Evolutionary conservation across 2,329 filamentous ascomycete species (phyloP), one percentile per base, ranked within the genome.

Genomic region (Fusarium tupiense): DNA sequence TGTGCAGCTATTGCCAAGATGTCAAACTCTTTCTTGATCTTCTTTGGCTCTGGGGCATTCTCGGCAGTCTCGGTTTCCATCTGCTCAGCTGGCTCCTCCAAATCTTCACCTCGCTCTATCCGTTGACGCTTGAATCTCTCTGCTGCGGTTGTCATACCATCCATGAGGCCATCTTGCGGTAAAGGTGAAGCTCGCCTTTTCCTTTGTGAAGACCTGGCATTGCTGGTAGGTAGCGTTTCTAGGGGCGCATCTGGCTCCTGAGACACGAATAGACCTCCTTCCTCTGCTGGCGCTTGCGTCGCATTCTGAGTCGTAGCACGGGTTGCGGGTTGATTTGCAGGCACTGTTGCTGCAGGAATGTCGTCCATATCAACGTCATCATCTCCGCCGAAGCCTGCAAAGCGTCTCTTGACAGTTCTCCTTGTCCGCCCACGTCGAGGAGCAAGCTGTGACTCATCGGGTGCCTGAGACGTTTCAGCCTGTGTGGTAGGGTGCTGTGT

Each of bases 81-180:
- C 47, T 81, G 79, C 8, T 79, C 77, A 10, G 73, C 60, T 2
- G 80, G 77, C 7, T 80, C 73, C 43, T 78, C 76, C 6, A 87
- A 85, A 38, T 87, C 84, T 72, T 87, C 83, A 50, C 88, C 87
- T 58, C 87, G 87, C 69, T 90, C 91, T 26, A 94, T 86, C 33
- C 92, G 91, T 29, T 93, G 91, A n/a, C 91, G 90, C 81, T 97
- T 98, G 79, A 95, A 89, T 10, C 91, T 91, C 35, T 92, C 91
- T 8, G 93, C 91, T 2, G 92, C 94, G 0, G 95, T 93, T 4
- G 95, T 91, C 63, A 98, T 88, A 29, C 88, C 87, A 20, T 94
- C 91, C 81, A 96, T 89, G 14, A 93, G 82, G 50, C 92, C 89
- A 61, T 89, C 83, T 58, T 86, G 82, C 2, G 80, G 81, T 1